Evolutionary conservation across 805 yeast genomes (phyloP).

Genomic region (Candida tallmaniae): DNA sequence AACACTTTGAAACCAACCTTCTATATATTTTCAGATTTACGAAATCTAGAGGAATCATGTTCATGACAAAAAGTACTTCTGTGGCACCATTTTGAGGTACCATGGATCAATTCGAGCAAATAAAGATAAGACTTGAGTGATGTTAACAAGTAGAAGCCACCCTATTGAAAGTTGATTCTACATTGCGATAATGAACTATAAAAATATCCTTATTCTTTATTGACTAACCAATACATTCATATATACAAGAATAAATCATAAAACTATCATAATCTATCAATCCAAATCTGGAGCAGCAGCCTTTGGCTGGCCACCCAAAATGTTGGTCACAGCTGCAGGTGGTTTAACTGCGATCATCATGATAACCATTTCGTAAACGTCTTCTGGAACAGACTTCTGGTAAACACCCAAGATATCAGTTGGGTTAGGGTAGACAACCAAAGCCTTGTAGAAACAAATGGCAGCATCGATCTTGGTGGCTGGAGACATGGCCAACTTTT

Average conservation of each 20-base stretch:
- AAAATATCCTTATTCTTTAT: too few species aligned
- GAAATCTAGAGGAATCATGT: too few species aligned
- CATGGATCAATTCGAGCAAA: too few species aligned
- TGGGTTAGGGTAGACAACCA: conserved; percentile 92
- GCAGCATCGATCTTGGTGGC: conserved; percentile 81
- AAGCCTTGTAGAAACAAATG: conserved; percentile 85
- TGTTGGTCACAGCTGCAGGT: conserved; percentile 70
- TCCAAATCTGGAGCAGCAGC: conserved; percentile 18
- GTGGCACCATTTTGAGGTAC: too few species aligned
- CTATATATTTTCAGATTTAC: too few species aligned
- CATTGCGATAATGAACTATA: too few species aligned
- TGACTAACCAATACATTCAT: too few species aligned
- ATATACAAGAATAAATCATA: conserved; percentile 3
- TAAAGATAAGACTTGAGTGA: too few species aligned
- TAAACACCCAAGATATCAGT: conserved; percentile 84
- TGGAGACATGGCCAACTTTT: conserved; percentile 63
- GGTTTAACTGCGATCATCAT: conserved; percentile 89
- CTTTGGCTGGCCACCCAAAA: conserved; percentile 37
- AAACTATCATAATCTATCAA: conserved; percentile 1
- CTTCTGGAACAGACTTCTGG: conserved; percentile 82
- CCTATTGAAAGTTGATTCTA: too few species aligned
- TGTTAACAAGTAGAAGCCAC: too few species aligned
- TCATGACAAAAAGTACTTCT: too few species aligned
- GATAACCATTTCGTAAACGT: conserved; percentile 76
- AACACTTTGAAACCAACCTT: too few species aligned